phyloP scores from a whole-genome alignment of 2,329 filamentous ascomycete genomes.

The Pyricularia pennisetigena region DNA sequence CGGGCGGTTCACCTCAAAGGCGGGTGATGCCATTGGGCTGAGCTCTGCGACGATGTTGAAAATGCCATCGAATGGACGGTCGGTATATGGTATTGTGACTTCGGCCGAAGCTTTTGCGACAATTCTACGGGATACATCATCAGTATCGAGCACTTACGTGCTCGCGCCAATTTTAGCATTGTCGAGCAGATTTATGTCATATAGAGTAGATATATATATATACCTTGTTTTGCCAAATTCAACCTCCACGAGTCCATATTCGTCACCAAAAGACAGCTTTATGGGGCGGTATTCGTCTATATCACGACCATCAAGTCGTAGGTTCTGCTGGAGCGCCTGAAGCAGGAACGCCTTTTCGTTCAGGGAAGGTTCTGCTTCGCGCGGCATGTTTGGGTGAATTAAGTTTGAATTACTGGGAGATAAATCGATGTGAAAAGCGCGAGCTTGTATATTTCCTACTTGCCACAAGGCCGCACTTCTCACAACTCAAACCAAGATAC shows the following conservation, averaged over 20 bases:
- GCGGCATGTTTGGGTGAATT: conserved; percentile 54
- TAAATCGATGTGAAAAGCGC: background rate
- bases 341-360: conserved; percentile 82
- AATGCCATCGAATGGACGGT: conserved; percentile 90
- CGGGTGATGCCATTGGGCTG: conserved; percentile 82
- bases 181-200: background rate
- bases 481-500: background rate
- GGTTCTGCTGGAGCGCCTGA: conserved; percentile 69
- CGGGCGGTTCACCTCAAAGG: conserved; percentile 77
- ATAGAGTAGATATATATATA: conserved; percentile 21
- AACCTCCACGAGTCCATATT: conserved; percentile 84
- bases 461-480: conserved; percentile 2
- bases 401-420: background rate
- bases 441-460: background rate
- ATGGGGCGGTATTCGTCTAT: conserved; percentile 73
- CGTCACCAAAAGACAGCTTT: conserved; percentile 74
- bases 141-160: background rate
- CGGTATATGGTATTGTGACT: conserved; percentile 73
- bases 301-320: conserved; percentile 75
- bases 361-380: conserved; percentile 81
- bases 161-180: background rate
- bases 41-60: conserved; percentile 90
- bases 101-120: conserved; percentile 80
- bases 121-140: conserved; percentile 42
- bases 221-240: conserved; percentile 85